Conservation (phyloP, 352 stramenopile species). For the Pythium guiyangense region DNA sequence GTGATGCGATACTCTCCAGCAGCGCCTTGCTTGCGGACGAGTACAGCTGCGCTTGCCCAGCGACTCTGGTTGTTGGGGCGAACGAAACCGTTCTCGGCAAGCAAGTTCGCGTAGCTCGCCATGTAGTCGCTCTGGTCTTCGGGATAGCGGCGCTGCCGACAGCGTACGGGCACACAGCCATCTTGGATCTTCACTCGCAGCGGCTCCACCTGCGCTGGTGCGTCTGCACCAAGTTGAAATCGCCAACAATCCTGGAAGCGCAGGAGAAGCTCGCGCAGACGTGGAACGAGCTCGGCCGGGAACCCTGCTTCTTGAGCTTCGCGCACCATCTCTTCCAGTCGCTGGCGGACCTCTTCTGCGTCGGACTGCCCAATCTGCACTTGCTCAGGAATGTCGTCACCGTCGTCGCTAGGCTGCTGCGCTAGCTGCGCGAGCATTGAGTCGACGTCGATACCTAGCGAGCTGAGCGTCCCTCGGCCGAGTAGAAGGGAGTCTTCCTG, state of each 20-base stretch:
- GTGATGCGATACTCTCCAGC: slow-evolving; percentile 15
- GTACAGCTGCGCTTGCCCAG: slow-evolving; percentile 9
- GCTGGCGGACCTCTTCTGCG: neutral
- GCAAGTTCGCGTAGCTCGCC: neutral
- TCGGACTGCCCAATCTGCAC: neutral
- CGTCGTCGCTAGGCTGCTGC: slow-evolving; percentile 7
- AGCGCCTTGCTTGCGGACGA: slow-evolving; percentile 5
- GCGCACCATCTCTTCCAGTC: neutral
- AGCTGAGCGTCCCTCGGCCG: slow-evolving; percentile 3
- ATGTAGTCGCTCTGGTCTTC: neutral
- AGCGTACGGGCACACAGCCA: neutral
- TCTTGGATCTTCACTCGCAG: neutral
- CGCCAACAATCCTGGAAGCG: neutral
- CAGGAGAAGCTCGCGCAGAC: neutral
- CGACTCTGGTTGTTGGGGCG: slow-evolving; percentile 5
- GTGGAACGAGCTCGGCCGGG: neutral
- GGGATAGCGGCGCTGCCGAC: neutral
- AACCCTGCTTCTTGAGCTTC: neutral
- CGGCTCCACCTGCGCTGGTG: neutral
- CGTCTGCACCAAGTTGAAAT: neutral
- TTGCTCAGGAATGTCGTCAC: slow-evolving; percentile 6
- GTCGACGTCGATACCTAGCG: slow-evolving; percentile 12
- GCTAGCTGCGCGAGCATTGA: slow-evolving; percentile 8
- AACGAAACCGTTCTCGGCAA: neutral
- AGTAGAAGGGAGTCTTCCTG: neutral